Conservation (phyloP, 2,329 filamentous ascomycete genomes). For the Colletotrichum trifolii region DNA sequence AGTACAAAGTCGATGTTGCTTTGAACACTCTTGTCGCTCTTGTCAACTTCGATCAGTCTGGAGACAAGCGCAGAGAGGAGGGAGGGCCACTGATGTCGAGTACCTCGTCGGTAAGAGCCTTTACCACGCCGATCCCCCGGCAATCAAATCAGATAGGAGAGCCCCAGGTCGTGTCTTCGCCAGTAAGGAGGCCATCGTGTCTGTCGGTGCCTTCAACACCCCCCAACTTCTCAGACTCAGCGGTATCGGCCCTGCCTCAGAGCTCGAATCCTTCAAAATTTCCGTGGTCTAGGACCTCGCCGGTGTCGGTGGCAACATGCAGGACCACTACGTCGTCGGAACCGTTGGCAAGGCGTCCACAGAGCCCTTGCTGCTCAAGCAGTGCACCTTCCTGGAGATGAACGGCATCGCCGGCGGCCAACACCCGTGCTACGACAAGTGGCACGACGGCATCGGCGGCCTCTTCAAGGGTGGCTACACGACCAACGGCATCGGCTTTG, state of each 20-base stretch:
- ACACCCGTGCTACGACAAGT: slow-evolving; percentile 51
- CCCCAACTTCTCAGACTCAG: slow-evolving; percentile 64
- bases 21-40: slow-evolving; percentile 51
- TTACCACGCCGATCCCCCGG: slow-evolving; percentile 55
- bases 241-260: slow-evolving; percentile 57
- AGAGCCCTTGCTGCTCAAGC: slow-evolving; percentile 43
- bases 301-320: slow-evolving; percentile 62
- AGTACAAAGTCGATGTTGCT: slow-evolving; percentile 49
- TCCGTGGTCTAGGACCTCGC: slow-evolving; percentile 55
- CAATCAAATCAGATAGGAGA: slow-evolving; percentile 37
- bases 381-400: slow-evolving; percentile 47
- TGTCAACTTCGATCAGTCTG: slow-evolving; percentile 47
- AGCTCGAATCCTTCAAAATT: slow-evolving; percentile 58
- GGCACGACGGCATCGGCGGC: slow-evolving; percentile 44
- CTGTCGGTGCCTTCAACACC: slow-evolving; percentile 60
- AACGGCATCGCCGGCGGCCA: slow-evolving; percentile 33
- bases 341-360: slow-evolving; percentile 37
- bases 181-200: slow-evolving; percentile 59
- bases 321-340: slow-evolving; percentile 53
- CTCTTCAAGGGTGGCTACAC: slow-evolving; percentile 46
- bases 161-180: slow-evolving; percentile 39
- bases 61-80: slow-evolving; percentile 40
- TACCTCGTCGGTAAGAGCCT: slow-evolving; percentile 52
- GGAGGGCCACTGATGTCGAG: slow-evolving; percentile 53
- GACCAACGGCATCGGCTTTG: slow-evolving; percentile 65